These are phyloP conservation scores for Geotrichum ghanense DNA, from an alignment of 805 yeast species.

Conservation along the genomic window DNA sequence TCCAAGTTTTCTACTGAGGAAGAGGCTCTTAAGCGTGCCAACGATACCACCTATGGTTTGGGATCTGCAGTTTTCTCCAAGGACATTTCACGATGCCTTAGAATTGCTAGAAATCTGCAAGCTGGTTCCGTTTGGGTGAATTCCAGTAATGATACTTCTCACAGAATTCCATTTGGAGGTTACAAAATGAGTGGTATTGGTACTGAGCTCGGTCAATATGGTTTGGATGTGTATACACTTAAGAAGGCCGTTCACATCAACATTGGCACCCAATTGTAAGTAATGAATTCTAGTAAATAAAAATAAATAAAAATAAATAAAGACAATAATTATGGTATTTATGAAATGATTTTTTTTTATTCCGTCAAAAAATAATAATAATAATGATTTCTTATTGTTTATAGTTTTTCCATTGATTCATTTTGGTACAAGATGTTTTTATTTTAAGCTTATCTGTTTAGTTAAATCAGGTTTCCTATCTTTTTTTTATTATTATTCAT, in stretches of 20 bases:
- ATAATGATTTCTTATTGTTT: neutral
- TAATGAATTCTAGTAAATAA: neutral
- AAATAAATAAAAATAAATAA: neutral
- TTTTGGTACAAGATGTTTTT: too few relatives aligned
- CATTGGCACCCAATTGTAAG: slow-evolving; percentile 12
- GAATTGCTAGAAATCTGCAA: slow-evolving; percentile 60
- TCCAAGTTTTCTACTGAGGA: slow-evolving; percentile 74
- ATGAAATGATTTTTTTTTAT: neutral
- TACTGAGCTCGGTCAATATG: slow-evolving; percentile 85
- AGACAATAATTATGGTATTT: neutral
- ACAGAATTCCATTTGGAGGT: slow-evolving; percentile 86
- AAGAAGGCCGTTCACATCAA: slow-evolving; percentile 58
- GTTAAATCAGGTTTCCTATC: too few relatives aligned
- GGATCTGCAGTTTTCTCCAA: slow-evolving; percentile 77
- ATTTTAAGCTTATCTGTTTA: too few relatives aligned
- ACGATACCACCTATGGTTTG: slow-evolving; percentile 67
- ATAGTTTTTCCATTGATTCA: too few relatives aligned
- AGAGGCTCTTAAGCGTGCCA: slow-evolving; percentile 68
- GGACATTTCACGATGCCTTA: slow-evolving; percentile 62
- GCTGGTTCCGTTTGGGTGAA: slow-evolving; percentile 92
- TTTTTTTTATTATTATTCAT: too few relatives aligned
- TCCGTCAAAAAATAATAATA: neutral
- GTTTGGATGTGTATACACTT: slow-evolving; percentile 76
- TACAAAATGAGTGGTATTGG: slow-evolving; percentile 87
- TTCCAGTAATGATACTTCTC: slow-evolving; percentile 82